phyloP scores from a whole-genome alignment of 2,329 filamentous ascomycete genomes.

The Aspergillus arachidicola region DNA sequence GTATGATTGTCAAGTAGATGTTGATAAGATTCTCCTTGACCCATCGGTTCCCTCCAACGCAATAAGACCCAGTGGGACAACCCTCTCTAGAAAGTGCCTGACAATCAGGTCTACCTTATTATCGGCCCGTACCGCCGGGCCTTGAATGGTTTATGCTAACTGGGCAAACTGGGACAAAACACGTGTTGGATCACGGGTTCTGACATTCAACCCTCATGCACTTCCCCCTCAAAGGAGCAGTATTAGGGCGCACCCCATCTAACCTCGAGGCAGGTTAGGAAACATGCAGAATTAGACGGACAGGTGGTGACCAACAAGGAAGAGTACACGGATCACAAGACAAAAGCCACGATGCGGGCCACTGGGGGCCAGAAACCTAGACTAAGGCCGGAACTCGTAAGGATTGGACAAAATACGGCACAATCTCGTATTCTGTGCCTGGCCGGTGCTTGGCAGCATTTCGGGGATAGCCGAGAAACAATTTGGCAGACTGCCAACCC shows the following conservation, averaged over 20 bases:
- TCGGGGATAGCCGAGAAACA: too few species aligned
- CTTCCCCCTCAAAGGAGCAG: too few species aligned
- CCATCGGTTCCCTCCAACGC: too few species aligned
- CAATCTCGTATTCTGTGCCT: neutral
- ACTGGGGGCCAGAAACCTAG: neutral
- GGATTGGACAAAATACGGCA: neutral
- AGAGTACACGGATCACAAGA: neutral
- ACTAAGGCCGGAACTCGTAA: neutral
- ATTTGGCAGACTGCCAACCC: too few species aligned
- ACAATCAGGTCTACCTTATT: neutral
- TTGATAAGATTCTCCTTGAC: too few species aligned
- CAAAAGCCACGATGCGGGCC: neutral
- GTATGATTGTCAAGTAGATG: too few species aligned
- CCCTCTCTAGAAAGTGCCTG: too few species aligned
- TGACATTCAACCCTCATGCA: neutral
- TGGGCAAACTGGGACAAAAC: neutral
- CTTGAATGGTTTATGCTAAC: neutral
- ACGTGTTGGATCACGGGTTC: neutral
- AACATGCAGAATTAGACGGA: neutral
- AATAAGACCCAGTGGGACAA: too few species aligned
- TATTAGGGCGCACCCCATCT: too few species aligned
- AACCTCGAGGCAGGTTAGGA: too few species aligned
- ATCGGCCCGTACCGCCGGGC: neutral
- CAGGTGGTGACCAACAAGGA: neutral
- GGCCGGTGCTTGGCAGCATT: neutral